A percentile compares a stretch with the other conserved stretches of the same genome.
phyloP scores from a whole-genome alignment of 169 alveolate species.

The Cryptosporidium xiaoi region DNA sequence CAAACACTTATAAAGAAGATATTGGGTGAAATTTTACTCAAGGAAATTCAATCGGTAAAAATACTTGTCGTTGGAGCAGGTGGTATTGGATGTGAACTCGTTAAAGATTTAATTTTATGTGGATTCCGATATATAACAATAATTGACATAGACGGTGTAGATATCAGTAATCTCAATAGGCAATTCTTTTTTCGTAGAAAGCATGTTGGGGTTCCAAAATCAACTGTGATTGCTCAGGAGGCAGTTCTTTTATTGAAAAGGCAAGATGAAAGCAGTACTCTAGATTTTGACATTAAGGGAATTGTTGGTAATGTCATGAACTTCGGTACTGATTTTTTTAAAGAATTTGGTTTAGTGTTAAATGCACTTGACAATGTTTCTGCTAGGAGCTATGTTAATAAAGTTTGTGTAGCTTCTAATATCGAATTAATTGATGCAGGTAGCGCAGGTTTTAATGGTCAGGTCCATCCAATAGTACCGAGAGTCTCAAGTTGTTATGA shows the following conservation, averaged over 20 bases:
- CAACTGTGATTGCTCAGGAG: constrained; percentile 88
- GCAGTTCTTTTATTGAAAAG: constrained; percentile 81
- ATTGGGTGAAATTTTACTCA: constrained; percentile 73
- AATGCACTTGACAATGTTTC: constrained; percentile 96
- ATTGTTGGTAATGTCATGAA: constrained; percentile 88
- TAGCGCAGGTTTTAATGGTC: constrained; percentile 94
- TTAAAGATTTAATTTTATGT: constrained; percentile 92
- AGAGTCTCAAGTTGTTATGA: constrained; percentile 93
- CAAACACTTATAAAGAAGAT: constrained; percentile 59
- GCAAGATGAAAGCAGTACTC: constrained; percentile 74
- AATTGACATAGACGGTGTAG: constrained; percentile 96
- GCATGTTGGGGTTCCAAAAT: constrained; percentile 87
- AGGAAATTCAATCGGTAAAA: constrained; percentile 77
- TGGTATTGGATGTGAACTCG: constrained; percentile 98
- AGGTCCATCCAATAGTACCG: constrained; percentile 88
- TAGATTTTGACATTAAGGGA: constrained; percentile 81
- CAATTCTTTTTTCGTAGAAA: constrained; percentile 94
- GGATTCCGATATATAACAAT: constrained; percentile 93
- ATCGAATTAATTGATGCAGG: constrained; percentile 96
- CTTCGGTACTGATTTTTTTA: constrained; percentile 85
- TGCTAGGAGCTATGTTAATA: constrained; percentile 94
- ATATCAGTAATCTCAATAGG: constrained; percentile 96
- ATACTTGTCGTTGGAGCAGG: constrained; percentile 96
- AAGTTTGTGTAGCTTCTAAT: constrained; percentile 89
- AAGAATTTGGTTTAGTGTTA: constrained; percentile 89